Percentiles rank a stretch among this genome's conserved stretches.
Evolutionary conservation across 1,139 yeast genomes (phyloP).

Genomic region (Eremothecium cymbalariae): DNA sequence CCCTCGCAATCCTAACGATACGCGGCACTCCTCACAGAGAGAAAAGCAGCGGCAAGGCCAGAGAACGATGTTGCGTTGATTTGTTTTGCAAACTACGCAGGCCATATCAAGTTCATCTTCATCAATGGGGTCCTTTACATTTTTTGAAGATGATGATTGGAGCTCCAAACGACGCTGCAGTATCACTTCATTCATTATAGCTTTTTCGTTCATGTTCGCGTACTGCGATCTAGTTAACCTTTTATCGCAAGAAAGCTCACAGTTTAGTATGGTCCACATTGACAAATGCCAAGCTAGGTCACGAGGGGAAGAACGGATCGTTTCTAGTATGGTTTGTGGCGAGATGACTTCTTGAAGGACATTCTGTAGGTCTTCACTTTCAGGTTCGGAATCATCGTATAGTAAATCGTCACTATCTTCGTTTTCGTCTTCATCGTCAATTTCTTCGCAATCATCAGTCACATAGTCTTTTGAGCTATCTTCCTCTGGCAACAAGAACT

Average conservation of each 20-base stretch:
- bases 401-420: slow-evolving; percentile 20
- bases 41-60: slow-evolving; percentile 96
- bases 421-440: slow-evolving; percentile 13
- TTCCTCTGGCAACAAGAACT: slow-evolving; percentile 35
- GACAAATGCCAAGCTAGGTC: slow-evolving; percentile 27
- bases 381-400: slow-evolving; percentile 12
- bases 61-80: slow-evolving; percentile 65
- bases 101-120: slow-evolving; percentile 23
- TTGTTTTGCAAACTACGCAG: slow-evolving; percentile 78
- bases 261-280: slow-evolving; percentile 25
- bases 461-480: slow-evolving; percentile 43
- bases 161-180: slow-evolving; percentile 14
- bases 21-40: slow-evolving; percentile 74
- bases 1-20: slow-evolving; percentile 65
- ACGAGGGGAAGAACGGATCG: slow-evolving; percentile 10
- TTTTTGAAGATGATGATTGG: slow-evolving; percentile 12
- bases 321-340: slow-evolving; percentile 18
- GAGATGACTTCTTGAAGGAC: slow-evolving; percentile 19
- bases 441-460: slow-evolving; percentile 16
- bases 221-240: slow-evolving; percentile 33
- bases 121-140: slow-evolving; percentile 9
- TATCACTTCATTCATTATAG: slow-evolving; percentile 26
- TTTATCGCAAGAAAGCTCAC: slow-evolving; percentile 18
- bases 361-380: background rate
- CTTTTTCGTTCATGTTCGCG: slow-evolving; percentile 25